Conservation (phyloP, 2,329 filamentous ascomycete genomes). For the Tympanopsis confertula region DNA sequence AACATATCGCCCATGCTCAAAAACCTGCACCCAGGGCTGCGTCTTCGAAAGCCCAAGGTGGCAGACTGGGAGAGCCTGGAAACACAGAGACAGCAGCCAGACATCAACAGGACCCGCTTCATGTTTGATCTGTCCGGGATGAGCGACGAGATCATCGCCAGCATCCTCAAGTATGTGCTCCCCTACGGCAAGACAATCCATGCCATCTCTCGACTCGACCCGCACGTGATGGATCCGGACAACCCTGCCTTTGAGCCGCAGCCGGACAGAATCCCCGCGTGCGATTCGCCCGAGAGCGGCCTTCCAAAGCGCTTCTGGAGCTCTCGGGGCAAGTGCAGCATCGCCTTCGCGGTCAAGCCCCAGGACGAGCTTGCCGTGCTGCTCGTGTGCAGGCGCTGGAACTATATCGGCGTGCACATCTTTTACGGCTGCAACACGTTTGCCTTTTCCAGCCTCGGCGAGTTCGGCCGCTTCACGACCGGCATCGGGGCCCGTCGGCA, state of each 20-base stretch:
- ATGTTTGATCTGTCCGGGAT: constrained; percentile 16
- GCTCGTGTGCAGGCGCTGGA: constrained; percentile 25
- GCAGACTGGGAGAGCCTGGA: constrained; percentile 2
- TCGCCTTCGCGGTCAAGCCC: constrained; percentile 20
- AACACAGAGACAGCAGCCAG: neutral
- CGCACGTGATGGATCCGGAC: constrained; percentile 8
- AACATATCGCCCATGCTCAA: constrained; percentile 12
- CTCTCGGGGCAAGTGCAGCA: constrained; percentile 13
- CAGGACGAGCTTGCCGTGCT: constrained; percentile 23
- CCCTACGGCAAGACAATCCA: constrained; percentile 22
- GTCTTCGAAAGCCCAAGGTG: no score
- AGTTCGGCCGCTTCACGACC: constrained; percentile 32
- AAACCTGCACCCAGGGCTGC: constrained; percentile 17
- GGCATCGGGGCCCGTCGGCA: constrained; percentile 27
- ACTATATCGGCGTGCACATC: constrained; percentile 24
- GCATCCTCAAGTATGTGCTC: constrained; percentile 23
- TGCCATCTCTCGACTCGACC: constrained; percentile 31
- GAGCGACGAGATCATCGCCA: constrained; percentile 13
- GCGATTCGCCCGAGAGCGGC: constrained; percentile 6
- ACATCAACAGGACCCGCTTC: neutral
- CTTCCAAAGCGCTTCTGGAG: constrained; percentile 27
- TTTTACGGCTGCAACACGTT: constrained; percentile 39
- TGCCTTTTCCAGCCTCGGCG: constrained; percentile 38
- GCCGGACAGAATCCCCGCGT: constrained; percentile 8
- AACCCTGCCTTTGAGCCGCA: no score